Base-by-base conservation (phyloP, 192 early-diverging fungal genomes). In the Radiomyces spectabilis region DNA sequence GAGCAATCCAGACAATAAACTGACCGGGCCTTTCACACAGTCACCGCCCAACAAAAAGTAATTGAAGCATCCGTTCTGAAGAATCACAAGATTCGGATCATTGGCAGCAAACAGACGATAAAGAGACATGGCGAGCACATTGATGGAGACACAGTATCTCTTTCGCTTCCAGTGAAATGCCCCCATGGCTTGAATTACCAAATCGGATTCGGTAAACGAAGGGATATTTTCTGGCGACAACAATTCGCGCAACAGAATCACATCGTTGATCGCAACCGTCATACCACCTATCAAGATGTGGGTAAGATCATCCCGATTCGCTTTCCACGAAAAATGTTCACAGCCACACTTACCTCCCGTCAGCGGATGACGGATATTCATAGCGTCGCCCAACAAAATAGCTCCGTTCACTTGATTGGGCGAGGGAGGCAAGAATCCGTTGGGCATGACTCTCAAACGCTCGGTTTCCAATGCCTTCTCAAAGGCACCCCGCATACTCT, bases 261-360 rank as follows among this genome's bases (percentile, higher is more conserved):
- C 87, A 68, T 98, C 95, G 78, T 86, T 91, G 29, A 96, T 73
- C 0, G 82, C 95, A 0, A 98, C 86, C 0, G 95, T 95, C 95
- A 98, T 98, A 24, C 95, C 95, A 41, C 89, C 79, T n/a, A n/a
- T n/a, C n/a, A n/a, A n/a, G n/a, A n/a, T n/a, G n/a, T n/a, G n/a
- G n/a, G n/a, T n/a, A n/a, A n/a, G n/a, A n/a, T n/a, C n/a, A n/a
- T n/a, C n/a, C n/a, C n/a, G n/a, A n/a, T n/a, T n/a, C n/a, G n/a
- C n/a, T n/a, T n/a, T n/a, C n/a, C n/a, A n/a, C n/a, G n/a, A n/a
- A n/a, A n/a, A n/a, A n/a, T n/a, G n/a, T n/a, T n/a, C n/a, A n/a
- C n/a, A n/a, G n/a, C n/a, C n/a, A n/a, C n/a, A n/a, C n/a, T n/a
- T n/a, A n/a, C n/a, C n/a, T 39, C 94, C 94, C 1, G 92, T 96